phyloP scores from a whole-genome alignment of 345 rosid species.

The Psidium guajava region DNA sequence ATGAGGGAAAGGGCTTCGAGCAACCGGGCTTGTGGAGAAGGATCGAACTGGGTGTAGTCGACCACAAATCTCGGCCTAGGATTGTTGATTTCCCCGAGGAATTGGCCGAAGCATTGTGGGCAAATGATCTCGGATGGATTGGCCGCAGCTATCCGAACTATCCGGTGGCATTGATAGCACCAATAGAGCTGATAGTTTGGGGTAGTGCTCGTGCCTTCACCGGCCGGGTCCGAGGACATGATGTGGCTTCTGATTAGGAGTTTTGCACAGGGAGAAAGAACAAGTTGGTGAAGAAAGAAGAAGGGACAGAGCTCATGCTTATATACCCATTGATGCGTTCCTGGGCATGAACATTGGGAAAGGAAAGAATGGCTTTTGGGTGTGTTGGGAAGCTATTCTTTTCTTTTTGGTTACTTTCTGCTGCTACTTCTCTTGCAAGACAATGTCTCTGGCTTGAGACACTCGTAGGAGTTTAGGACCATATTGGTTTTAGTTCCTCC shows the following conservation, averaged over 20 bases:
- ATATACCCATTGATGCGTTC: neutral
- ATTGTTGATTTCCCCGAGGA: constrained; percentile 32
- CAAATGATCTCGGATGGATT: constrained; percentile 35
- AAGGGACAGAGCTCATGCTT: neutral
- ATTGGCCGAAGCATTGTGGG: constrained; percentile 54
- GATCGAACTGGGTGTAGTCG: constrained; percentile 49
- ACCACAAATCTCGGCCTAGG: constrained; percentile 32
- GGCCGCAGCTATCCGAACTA: constrained; percentile 36
- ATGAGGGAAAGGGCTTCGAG: constrained; percentile 61
- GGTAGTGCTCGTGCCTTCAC: neutral
- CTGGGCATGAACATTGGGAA: neutral
- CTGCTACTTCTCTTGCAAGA: neutral
- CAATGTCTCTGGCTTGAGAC: neutral
- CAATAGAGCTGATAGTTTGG: constrained; percentile 38
- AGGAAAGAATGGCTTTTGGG: neutral
- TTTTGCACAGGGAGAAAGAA: neutral
- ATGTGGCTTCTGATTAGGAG: neutral
- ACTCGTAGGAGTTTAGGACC: neutral
- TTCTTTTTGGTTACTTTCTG: neutral
- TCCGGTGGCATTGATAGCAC: constrained; percentile 71
- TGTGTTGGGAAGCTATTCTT: neutral
- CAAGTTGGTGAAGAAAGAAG: neutral
- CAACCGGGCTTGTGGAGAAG: constrained; percentile 58
- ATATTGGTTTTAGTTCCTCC: neutral
- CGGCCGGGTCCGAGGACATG: neutral